Percentiles rank a stretch among this genome's conserved stretches.
Conservation (phyloP, 441 rosid genomes). For the Manihot esculenta region DNA sequence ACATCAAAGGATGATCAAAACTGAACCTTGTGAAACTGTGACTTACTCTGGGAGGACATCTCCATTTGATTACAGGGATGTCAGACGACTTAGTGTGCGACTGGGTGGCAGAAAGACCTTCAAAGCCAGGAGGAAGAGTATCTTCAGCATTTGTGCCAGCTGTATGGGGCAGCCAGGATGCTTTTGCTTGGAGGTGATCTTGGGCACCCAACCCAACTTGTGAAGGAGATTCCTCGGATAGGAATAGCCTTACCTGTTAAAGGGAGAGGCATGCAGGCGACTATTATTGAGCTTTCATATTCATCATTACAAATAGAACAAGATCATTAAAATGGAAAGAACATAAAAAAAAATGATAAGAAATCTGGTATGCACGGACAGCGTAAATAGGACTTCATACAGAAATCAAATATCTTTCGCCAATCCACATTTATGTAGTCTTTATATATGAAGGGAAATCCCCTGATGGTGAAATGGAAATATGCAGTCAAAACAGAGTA, state of each 20-base stretch:
- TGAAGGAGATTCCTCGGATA: constrained; percentile 88
- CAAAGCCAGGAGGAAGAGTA: constrained; percentile 89
- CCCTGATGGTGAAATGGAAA: background rate
- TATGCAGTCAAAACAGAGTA: background rate
- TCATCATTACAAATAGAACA: constrained; percentile 5
- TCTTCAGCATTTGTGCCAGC: constrained; percentile 52
- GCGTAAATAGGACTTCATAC: background rate
- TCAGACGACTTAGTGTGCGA: constrained; percentile 59
- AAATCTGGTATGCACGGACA: background rate
- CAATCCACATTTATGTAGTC: background rate
- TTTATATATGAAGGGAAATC: background rate
- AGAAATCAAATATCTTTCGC: background rate
- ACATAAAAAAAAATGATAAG: background rate
- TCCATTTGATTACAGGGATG: constrained; percentile 75
- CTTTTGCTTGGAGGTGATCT: constrained; percentile 96
- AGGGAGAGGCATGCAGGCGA: constrained; percentile 20
- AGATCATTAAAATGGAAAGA: background rate
- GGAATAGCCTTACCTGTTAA: constrained; percentile 69
- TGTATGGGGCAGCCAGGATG: constrained; percentile 53
- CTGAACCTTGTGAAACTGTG: constrained; percentile 1
- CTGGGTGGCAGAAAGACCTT: constrained; percentile 50
- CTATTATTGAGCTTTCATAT: constrained; percentile 7
- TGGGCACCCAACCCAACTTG: constrained; percentile 77
- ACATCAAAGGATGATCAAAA: constrained; percentile 3
- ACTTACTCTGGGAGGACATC: constrained; percentile 65